phyloP scores from a whole-genome alignment of 805 yeast species.

The Cyberlindnera bimundalis region DNA sequence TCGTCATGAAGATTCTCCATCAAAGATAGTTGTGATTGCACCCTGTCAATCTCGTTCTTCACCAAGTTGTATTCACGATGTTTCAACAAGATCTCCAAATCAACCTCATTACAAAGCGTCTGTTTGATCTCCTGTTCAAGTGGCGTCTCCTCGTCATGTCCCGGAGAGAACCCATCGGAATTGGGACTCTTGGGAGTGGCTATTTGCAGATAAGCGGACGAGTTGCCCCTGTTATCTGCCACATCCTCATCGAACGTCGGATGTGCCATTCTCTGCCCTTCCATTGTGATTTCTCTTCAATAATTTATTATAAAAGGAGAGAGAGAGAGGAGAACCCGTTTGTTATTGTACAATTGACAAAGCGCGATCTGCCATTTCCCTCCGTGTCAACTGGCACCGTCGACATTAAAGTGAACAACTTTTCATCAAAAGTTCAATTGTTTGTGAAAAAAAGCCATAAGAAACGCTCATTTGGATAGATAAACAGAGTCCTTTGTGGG shows the following conservation, averaged over 20 bases:
- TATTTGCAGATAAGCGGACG: conserved; percentile 31
- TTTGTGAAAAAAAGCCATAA: no score
- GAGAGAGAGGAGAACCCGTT: neutral
- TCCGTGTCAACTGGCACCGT: no score
- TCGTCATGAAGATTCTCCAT: conserved; percentile 42
- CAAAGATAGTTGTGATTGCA: conserved; percentile 54
- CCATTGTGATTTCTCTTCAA: no score
- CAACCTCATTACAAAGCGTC: conserved; percentile 44
- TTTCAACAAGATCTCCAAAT: conserved; percentile 56
- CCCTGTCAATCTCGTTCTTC: conserved; percentile 51
- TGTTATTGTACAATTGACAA: no score
- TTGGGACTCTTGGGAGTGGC: conserved; percentile 44
- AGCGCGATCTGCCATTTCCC: no score
- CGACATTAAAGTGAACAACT: no score
- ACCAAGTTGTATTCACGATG: conserved; percentile 52
- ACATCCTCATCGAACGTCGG: conserved; percentile 11
- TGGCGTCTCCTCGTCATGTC: conserved; percentile 16
- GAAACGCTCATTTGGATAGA: no score
- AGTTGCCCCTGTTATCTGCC: conserved; percentile 7
- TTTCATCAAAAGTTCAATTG: no score
- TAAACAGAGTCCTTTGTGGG: no score
- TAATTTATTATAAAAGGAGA: neutral
- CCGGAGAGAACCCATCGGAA: conserved; percentile 32
- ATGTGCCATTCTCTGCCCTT: conserved; percentile 7
- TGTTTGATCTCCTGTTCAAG: conserved; percentile 28